Evolutionary conservation across 805 yeast genomes (phyloP).

Genomic region (Priceomyces medius): DNA sequence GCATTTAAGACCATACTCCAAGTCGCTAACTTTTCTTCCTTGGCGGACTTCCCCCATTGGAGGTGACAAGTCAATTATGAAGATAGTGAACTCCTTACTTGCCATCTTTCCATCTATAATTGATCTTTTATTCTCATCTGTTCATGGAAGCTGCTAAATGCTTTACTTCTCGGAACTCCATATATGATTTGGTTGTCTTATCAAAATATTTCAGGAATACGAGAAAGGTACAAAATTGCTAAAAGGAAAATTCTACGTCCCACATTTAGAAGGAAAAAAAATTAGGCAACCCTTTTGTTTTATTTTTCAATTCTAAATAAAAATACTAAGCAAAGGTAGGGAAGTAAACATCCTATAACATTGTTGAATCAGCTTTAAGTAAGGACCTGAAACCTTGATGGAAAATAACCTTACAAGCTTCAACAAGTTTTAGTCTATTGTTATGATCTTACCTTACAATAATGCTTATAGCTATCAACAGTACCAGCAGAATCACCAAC

Average conservation of each 20-base stretch:
- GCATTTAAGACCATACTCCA: constrained; percentile 40
- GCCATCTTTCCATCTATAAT: constrained; percentile 19
- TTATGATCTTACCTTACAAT: constrained; percentile 9
- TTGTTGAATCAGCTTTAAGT: background rate
- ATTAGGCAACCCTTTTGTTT: background rate
- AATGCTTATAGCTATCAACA: constrained; percentile 6
- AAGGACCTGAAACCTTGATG: background rate
- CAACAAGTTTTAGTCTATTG: background rate
- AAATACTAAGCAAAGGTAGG: background rate
- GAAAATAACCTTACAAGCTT: background rate
- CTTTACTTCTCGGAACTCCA: no score
- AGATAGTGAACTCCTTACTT: constrained; percentile 43
- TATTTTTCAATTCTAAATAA: background rate
- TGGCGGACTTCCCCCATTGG: constrained; percentile 38
- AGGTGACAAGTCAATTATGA: constrained; percentile 51
- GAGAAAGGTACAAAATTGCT: background rate
- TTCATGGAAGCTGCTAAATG: background rate
- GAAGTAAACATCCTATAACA: background rate
- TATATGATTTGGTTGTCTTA: background rate
- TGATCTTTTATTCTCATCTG: background rate
- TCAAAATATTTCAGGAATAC: background rate
- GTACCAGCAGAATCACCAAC: constrained; percentile 7
- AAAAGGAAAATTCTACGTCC: background rate
- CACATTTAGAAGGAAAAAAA: background rate
- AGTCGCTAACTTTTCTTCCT: constrained; percentile 43